A percentile compares a stretch with the other conserved stretches of the same genome.
phyloP scores from a whole-genome alignment of 805 yeast genomes.

The Saccharomycopsis capsularis region DNA sequence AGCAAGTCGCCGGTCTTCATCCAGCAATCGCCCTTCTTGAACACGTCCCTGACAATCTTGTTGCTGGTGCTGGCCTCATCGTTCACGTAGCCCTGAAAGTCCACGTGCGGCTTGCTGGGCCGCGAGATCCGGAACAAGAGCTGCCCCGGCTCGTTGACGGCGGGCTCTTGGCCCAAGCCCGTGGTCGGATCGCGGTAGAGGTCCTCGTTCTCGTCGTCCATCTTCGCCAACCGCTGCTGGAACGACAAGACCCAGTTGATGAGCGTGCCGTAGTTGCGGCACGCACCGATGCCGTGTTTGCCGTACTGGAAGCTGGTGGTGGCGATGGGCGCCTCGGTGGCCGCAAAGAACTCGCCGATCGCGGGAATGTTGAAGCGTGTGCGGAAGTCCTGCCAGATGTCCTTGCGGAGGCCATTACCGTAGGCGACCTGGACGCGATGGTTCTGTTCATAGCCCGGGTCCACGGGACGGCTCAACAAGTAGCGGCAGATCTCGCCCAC shows the following conservation, averaged over 20 bases:
- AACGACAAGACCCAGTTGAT: constrained; percentile 44
- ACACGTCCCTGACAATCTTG: constrained; percentile 67
- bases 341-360: constrained; percentile 88
- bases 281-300: constrained; percentile 78
- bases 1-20: constrained; percentile 83
- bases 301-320: constrained; percentile 75
- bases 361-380: constrained; percentile 64
- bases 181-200: constrained; percentile 60
- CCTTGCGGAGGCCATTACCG: constrained; percentile 88
- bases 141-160: constrained; percentile 73
- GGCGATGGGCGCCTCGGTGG: constrained; percentile 89
- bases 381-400: constrained; percentile 81
- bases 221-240: constrained; percentile 56
- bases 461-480: constrained; percentile 55
- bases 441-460: constrained; percentile 52
- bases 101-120: constrained; percentile 55
- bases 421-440: constrained; percentile 66
- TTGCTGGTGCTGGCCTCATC: constrained; percentile 72
- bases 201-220: constrained; percentile 65
- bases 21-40: constrained; percentile 85
- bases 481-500: constrained; percentile 95
- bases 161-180: constrained; percentile 55
- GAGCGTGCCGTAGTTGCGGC: constrained; percentile 67
- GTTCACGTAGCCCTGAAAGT: constrained; percentile 87
- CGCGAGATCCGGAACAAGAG: constrained; percentile 67